Evolutionary conservation across 2,329 filamentous ascomycete genomes (phyloP).

Genomic region (Akanthomyces dipterigenus): DNA sequence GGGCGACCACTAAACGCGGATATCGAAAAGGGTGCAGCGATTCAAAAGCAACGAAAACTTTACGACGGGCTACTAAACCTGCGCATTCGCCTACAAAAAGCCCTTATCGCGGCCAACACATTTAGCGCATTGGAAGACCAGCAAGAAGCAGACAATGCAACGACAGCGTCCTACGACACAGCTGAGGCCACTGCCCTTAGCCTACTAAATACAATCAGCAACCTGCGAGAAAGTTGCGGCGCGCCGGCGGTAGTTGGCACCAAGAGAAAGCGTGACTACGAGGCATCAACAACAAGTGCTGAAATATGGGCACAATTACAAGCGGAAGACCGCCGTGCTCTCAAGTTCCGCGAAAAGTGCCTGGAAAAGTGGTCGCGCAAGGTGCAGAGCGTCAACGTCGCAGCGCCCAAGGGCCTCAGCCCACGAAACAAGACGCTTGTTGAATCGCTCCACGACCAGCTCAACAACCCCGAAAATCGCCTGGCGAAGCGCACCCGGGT

Average conservation of each 20-base stretch:
- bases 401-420: constrained; percentile 20
- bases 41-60: constrained; percentile 75
- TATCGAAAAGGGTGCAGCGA: constrained; percentile 75
- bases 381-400: constrained; percentile 41
- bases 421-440: constrained; percentile 43
- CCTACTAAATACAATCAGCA: constrained; percentile 75
- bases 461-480: constrained; percentile 55
- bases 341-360: constrained; percentile 58
- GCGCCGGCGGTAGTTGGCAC: constrained; percentile 43
- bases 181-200: constrained; percentile 81
- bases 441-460: constrained; percentile 61
- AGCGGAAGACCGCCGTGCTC: constrained; percentile 52
- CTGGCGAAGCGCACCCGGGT: constrained; percentile 62
- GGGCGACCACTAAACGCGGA: constrained; percentile 41
- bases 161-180: constrained; percentile 55
- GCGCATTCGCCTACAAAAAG: constrained; percentile 89
- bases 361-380: constrained; percentile 90
- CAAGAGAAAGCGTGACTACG: constrained; percentile 55
- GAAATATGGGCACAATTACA: constrained; percentile 69
- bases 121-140: constrained; percentile 43
- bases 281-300: constrained; percentile 50
- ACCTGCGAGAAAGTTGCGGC: constrained; percentile 56
- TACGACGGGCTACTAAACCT: constrained; percentile 88
- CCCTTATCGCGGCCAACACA: constrained; percentile 74
- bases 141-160: constrained; percentile 24